Evolutionary conservation across 177 flowering plant genomes (phyloP), one percentile per base, ranked within the genome.

Genomic region (Vitis hybrid): DNA sequence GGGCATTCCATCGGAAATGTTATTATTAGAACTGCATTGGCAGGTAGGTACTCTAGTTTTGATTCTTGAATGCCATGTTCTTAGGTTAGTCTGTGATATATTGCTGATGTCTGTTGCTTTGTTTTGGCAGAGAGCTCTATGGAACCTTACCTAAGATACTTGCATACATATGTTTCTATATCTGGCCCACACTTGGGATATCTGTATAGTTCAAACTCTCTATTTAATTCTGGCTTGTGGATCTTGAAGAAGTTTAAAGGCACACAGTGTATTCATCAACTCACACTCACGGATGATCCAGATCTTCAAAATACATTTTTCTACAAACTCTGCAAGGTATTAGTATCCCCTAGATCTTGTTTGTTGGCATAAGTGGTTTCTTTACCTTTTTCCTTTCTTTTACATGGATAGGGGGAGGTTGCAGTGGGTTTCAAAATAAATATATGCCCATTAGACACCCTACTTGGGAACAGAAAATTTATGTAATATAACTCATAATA

Each of bases 171-270:
- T 78, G 73, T 91, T 71, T 96, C 98, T 39, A 68, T 96, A 57
- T 96, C 99, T 72, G 99, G 99, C 56, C 99, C 99, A 57, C 99
- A 96, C 79, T 80, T 96, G 81, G 99, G 99, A 70, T 96, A 96
- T 79, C 81, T 96, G 67, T 96, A 90, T 82, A 90, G 98, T 79
- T 82, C 98, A 66, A 96, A 96, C 82, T 88, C 95, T 58, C 76
- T 96, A 63, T 96, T 96, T 71, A 93, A 96, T 79, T 92, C 97
- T 15, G 99, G 99, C 32, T 65, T 96, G 69, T 96, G 99, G 99
- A 80, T 96, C 69, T 70, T 93, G 79, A 96, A 96, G 85, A 96
- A 91, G 88, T 86, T 96, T 61, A 96, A 92, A 76, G 86, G 85
- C 55, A 82, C 92, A 17, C 97, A 80, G 68, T 91, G 97, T 76